phyloP scores from a whole-genome alignment of 805 yeast genomes.

The Ogataea sp. region DNA sequence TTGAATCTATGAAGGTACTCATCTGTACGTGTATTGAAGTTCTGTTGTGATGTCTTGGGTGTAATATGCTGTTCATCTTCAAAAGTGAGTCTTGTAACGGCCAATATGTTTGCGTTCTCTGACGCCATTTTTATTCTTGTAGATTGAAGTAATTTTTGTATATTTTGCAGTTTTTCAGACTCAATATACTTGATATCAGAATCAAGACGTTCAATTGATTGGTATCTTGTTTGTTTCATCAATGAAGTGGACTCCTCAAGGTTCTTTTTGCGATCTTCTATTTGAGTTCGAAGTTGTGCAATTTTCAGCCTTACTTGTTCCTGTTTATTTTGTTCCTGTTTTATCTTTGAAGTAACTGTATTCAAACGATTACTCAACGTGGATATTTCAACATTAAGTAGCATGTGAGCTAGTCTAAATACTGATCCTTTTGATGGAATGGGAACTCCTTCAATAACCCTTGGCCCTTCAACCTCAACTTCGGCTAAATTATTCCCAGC shows the following conservation, averaged over 20 bases:
- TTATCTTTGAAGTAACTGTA: constrained; percentile 3
- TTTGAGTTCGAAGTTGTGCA: background rate
- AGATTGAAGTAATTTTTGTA: constrained; percentile 1
- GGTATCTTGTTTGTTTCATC: no score
- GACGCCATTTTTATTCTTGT: background rate
- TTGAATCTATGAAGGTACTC: constrained; percentile 6
- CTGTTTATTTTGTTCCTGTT: constrained; percentile 5
- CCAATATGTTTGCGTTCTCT: background rate
- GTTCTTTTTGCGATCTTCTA: constrained; percentile 1
- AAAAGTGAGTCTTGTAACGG: background rate
- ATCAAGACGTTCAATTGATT: no score
- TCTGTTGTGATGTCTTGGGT: background rate
- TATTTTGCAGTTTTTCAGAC: background rate
- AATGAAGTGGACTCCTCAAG: no score
- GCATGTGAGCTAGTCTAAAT: constrained; percentile 23
- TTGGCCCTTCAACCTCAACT: background rate
- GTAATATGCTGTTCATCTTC: background rate
- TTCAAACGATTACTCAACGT: constrained; percentile 11
- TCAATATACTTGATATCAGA: background rate
- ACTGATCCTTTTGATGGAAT: constrained; percentile 16
- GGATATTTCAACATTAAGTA: constrained; percentile 20
- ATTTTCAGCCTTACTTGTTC: constrained; percentile 4
- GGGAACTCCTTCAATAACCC: background rate
- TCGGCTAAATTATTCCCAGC: constrained; percentile 1
- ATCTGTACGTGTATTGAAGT: constrained; percentile 3